These are phyloP conservation scores for Plasmopara halstedii DNA, from an alignment of 352 stramenopile species.

Conservation along the genomic window DNA sequence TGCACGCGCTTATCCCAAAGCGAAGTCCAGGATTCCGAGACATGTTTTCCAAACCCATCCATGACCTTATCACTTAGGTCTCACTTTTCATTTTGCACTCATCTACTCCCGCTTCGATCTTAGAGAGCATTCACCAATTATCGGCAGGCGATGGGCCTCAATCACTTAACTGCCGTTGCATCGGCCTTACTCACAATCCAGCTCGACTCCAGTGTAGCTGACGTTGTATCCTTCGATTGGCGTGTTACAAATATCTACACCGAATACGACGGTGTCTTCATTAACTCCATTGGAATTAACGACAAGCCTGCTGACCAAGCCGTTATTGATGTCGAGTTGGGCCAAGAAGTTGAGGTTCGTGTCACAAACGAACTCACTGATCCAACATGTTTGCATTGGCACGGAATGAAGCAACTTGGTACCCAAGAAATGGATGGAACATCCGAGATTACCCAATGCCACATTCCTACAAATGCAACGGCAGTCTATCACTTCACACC, in stretches of 20 bases:
- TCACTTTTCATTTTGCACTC: too few relatives aligned
- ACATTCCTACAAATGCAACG: slow-evolving; percentile 15
- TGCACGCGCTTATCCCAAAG: too few relatives aligned
- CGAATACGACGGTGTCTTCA: slow-evolving; percentile 18
- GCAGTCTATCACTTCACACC: slow-evolving; percentile 22
- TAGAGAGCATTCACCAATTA: too few relatives aligned
- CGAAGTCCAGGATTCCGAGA: too few relatives aligned
- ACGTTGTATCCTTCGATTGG: slow-evolving; percentile 25
- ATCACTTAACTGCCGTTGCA: background rate
- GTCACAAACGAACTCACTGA: slow-evolving; percentile 20
- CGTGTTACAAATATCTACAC: slow-evolving; percentile 12
- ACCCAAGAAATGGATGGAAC: too few relatives aligned
- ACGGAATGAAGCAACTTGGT: too few relatives aligned
- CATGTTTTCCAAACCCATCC: too few relatives aligned
- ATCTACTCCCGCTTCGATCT: too few relatives aligned
- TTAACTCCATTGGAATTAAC: slow-evolving; percentile 23
- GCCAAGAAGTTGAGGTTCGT: slow-evolving; percentile 22
- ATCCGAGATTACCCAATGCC: slow-evolving; percentile 36
- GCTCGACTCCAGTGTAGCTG: slow-evolving; percentile 3
- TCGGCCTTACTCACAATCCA: slow-evolving; percentile 3
- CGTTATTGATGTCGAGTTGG: slow-evolving; percentile 21
- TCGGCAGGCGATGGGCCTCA: slow-evolving; percentile 10
- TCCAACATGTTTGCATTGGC: slow-evolving; percentile 29
- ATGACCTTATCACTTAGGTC: too few relatives aligned
- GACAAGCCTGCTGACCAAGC: slow-evolving; percentile 18